Base-by-base conservation (phyloP, 192 early-diverging fungal genomes). In the Podila clonocystis region DNA sequence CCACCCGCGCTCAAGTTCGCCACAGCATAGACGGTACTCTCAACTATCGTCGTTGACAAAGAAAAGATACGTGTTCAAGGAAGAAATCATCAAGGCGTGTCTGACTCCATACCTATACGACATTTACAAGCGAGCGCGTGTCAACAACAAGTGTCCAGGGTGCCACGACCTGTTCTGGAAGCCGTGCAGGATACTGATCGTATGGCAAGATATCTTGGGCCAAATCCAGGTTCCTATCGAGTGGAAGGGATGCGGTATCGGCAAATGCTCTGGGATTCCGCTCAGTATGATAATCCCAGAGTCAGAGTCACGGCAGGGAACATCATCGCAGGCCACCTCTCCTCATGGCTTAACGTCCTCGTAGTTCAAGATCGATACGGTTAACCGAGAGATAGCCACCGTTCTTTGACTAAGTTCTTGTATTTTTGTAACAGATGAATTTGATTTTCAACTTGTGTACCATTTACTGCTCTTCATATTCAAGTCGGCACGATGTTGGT, bases 191-290 rank as follows among this genome's bases (percentile, higher is more conserved):
- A 69, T 73, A 20, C 48, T 72, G 49, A 62, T 69, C 7, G 57
- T 80, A 2, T 80, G 77, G 77, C 70, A 80, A 41, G 77, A 80
- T 9, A 31, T 80, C 9, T 9, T 80, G 30, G 77, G 77, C 22
- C 77, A 80, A 59, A 68, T 1, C 12, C 26, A 55, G 29, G 67
- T 80, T 0, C 77, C 77, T 2, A 45, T 73, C 3, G 41, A 73
- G 34, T 80, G 77, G 77, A 80, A 71, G n/a, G 77, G 77, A 9
- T 80, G 77, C 52, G 77, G 77, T 0, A 68, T 80, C 20, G 62
- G 70, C 5, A 62, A 48, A 26, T 80, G 77, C 49, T 45, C 50
- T 12, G 71, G 77, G 3, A 62, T 80, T 9, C 77, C 77, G 0
- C 41, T 45, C 41, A 45, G 3, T 15, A 17, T 45, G 41, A 45